Conservation (phyloP, 495 filamentous ascomycete genomes). For the Podospora pseudocomata region DNA sequence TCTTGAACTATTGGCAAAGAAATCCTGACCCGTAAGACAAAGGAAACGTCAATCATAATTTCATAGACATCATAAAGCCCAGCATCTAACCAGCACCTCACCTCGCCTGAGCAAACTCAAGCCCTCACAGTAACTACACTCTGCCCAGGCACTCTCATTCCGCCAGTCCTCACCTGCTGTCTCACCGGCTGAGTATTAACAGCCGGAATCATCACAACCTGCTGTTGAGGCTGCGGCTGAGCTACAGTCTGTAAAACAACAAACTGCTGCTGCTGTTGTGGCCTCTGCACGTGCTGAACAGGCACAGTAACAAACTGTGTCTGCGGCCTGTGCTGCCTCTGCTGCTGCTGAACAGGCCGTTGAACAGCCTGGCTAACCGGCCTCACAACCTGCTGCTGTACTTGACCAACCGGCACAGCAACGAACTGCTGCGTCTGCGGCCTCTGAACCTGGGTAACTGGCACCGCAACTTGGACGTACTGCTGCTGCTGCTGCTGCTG, state of each 20-base stretch:
- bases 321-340: constrained; percentile 1
- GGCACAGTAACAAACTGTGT: neutral
- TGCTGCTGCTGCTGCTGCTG: neutral
- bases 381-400: neutral
- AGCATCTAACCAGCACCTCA: too few species aligned
- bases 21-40: neutral
- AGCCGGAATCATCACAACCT: constrained; percentile 4
- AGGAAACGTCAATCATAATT: neutral
- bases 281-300: neutral
- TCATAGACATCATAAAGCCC: neutral
- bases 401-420: neutral
- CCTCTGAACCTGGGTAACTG: neutral
- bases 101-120: neutral
- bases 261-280: constrained; percentile 1
- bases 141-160: constrained; percentile 5
- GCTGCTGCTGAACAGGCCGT: constrained; percentile 1
- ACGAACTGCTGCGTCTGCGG: constrained; percentile 2
- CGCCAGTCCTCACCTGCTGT: neutral
- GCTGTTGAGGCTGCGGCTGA: neutral
- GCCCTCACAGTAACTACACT: constrained; percentile 3
- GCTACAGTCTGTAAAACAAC: neutral
- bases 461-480: neutral
- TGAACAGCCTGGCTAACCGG: neutral
- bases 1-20: neutral
- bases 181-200: neutral